Evolutionary conservation across 2,329 filamentous ascomycete genomes (phyloP), one percentile per base, ranked within the genome.

Genomic region (Cladophialophora psammophila): DNA sequence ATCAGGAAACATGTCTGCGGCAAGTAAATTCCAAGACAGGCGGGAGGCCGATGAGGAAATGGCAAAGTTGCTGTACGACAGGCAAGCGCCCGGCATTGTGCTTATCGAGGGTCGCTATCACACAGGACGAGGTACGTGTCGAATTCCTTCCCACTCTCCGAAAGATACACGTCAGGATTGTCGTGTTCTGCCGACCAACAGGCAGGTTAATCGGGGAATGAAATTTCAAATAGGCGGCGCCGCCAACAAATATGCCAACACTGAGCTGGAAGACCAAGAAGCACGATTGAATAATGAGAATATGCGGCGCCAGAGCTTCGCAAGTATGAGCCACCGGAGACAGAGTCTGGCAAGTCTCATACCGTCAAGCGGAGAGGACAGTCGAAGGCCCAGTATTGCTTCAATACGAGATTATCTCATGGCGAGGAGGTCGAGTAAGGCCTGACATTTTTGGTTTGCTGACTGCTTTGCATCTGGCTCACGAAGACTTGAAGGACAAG

Each of bases 1-100:
- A 8, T 57, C 36, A 31, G 68, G 68, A 15, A 70, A 67, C 55
- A 60, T 67, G 50, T 52, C 56, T 9, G 34, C 53, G 34, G 54
- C 62, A 6, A 65, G 38, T 26, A 64, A 60, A 58, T 34, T 58
- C 7, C 34, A 63, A 31, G 18, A 58, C 76, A 87, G 87, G 69
- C 89, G 94, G 73, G 88, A 82, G 8, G 62, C 7, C 8, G 40
- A 60, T 69, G 85, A 87, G 5, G 84, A 86, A 69, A 76, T 91
- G 76, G 92, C 93, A 38, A 90, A 94, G 69, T 84, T 88, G 63
- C 88, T 89, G 54, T 94, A 97, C 79, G 94, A 97, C 74, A 91
- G 97, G 68, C 88, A 89, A 65, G 87, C 88, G 8, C 75, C 76
- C 18, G 66, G 61, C 9, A 68, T 73, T 13, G 63, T 62, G 20